Percentiles rank a stretch among this genome's conserved stretches.
Conservation (phyloP, 345 rosid genomes). For the Boechera retrofracta region DNA sequence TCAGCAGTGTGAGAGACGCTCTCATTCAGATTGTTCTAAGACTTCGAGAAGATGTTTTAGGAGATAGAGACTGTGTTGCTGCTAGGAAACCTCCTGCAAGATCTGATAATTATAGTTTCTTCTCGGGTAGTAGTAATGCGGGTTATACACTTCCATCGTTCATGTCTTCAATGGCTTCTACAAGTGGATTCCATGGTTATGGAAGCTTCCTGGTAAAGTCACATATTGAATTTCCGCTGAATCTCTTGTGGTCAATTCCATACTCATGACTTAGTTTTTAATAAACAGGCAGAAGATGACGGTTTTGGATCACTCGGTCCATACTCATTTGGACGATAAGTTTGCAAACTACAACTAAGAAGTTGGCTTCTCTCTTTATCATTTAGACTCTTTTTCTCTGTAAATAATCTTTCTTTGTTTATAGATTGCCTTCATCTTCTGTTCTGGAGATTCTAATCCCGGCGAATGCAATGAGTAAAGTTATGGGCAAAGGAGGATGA, state of each 20-base stretch:
- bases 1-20: conserved; percentile 77
- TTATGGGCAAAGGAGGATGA: conserved; percentile 86
- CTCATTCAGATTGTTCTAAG: conserved; percentile 83
- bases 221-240: not conserved
- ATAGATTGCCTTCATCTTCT: conserved; percentile 63
- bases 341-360: conserved; percentile 20
- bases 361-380: not conserved
- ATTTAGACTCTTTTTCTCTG: not conserved
- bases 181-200: conserved; percentile 67
- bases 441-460: conserved; percentile 78
- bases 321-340: conserved; percentile 81
- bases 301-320: conserved; percentile 67
- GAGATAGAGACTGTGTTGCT: conserved; percentile 59
- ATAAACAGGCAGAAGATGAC: conserved; percentile 60
- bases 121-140: conserved; percentile 57
- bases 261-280: not conserved
- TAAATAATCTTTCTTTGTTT: conserved; percentile 12
- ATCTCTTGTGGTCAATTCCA: not conserved
- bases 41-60: conserved; percentile 84
- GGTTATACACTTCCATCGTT: conserved; percentile 55
- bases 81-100: conserved; percentile 54
- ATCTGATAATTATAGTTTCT: conserved; percentile 51
- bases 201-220: conserved; percentile 68
- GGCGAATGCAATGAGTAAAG: conserved; percentile 81
- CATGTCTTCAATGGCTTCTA: conserved; percentile 64